Percentiles rank a stretch among this genome's conserved stretches.
These are phyloP conservation scores for Lactarius trivialis DNA, from an alignment of 768 basidiomycete genomes.

Conservation along the genomic window DNA sequence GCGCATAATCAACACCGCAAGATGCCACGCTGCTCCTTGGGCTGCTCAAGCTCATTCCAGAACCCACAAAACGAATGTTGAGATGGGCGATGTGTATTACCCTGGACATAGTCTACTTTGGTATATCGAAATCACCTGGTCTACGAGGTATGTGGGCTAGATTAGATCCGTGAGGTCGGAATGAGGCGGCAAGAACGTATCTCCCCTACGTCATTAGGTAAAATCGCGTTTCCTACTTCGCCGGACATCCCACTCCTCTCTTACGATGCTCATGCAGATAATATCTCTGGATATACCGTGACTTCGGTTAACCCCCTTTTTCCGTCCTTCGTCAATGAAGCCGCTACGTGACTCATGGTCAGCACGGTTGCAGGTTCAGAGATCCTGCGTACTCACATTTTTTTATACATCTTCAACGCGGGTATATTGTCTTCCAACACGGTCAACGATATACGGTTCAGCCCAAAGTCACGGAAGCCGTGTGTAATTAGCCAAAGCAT, in stretches of 20 bases:
- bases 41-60: no score
- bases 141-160: background rate
- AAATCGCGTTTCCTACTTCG: background rate
- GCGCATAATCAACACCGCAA: background rate
- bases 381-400: conserved; percentile 31
- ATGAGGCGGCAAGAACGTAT: background rate
- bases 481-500: conserved; percentile 37
- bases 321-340: conserved; percentile 15
- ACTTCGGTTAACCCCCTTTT: background rate
- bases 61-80: background rate
- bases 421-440: conserved; percentile 36
- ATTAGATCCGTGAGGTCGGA: background rate
- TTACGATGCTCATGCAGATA: conserved; percentile 18
- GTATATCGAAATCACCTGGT: background rate
- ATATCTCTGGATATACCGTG: background rate
- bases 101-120: background rate
- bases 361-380: background rate
- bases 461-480: conserved; percentile 34
- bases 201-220: no score
- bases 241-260: conserved; percentile 19
- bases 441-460: conserved; percentile 38
- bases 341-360: conserved; percentile 7
- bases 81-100: background rate
- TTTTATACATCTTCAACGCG: conserved; percentile 37
- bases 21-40: no score